Conservation (phyloP, 495 filamentous ascomycete genomes). For the Talaromyces borbonicus region DNA sequence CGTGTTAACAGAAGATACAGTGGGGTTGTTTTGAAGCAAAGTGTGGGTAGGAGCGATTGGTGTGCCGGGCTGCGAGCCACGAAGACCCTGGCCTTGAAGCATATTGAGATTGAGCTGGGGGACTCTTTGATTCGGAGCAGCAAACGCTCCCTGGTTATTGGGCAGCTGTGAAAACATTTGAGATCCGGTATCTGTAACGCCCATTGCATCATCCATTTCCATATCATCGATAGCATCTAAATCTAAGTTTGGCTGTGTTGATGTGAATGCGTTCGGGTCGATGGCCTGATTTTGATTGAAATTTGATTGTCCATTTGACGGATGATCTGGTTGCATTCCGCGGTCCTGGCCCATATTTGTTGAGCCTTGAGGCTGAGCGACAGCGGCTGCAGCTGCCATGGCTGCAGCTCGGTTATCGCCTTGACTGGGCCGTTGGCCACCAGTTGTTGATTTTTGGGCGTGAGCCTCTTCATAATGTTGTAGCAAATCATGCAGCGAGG, state of each 20-base stretch:
- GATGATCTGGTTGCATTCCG: slow-evolving; percentile 31
- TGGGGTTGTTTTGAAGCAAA: slow-evolving; percentile 83
- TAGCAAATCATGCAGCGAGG: slow-evolving; percentile 85
- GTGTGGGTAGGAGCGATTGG: slow-evolving; percentile 61
- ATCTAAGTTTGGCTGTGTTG: slow-evolving; percentile 43
- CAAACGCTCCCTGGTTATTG: slow-evolving; percentile 47
- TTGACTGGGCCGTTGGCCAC: slow-evolving; percentile 45
- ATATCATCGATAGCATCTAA: slow-evolving; percentile 88
- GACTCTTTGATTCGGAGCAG: slow-evolving; percentile 55
- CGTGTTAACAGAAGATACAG: slow-evolving; percentile 95
- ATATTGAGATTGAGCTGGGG: slow-evolving; percentile 68
- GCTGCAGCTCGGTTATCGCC: slow-evolving; percentile 47
- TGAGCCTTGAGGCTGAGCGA: slow-evolving; percentile 45
- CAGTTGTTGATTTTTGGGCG: slow-evolving; percentile 53
- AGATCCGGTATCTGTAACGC: slow-evolving; percentile 51
- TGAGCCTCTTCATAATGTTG: slow-evolving; percentile 96
- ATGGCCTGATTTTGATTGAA: slow-evolving; percentile 28
- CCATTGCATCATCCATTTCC: slow-evolving; percentile 86
- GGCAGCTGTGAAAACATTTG: slow-evolving; percentile 49
- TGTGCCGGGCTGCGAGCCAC: slow-evolving; percentile 76
- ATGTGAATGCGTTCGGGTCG: slow-evolving; percentile 10
- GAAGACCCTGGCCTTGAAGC: slow-evolving; percentile 62
- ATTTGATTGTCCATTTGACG: slow-evolving; percentile 34
- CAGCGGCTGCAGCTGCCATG: slow-evolving; percentile 44
- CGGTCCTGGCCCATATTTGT: slow-evolving; percentile 27